Percentiles rank a stretch among this genome's conserved stretches.
These are phyloP conservation scores for Spencermartinsiella europaea DNA, from an alignment of 805 yeast genomes.

Conservation along the genomic window DNA sequence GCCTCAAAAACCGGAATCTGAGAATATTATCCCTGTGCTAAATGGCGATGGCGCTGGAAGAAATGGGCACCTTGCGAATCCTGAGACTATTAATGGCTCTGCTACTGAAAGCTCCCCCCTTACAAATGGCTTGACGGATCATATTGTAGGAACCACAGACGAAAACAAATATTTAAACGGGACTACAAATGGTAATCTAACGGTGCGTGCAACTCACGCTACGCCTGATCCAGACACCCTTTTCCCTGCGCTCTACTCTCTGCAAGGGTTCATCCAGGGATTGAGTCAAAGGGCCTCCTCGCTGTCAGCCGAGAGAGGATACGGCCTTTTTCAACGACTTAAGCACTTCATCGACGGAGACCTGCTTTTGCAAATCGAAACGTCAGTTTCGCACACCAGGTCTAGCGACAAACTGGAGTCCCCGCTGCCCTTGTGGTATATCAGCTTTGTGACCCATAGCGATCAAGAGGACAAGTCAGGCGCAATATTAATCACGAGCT, in stretches of 20 bases:
- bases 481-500: conserved; percentile 18
- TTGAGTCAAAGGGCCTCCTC: conserved; percentile 13
- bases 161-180: no score
- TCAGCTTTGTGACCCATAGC: conserved; percentile 11
- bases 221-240: conserved; percentile 4
- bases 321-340: neutral
- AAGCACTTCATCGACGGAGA: conserved; percentile 9
- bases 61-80: neutral
- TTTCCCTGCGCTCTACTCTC: conserved; percentile 22
- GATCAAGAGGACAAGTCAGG: conserved; percentile 19
- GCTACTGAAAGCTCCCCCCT: neutral
- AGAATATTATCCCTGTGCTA: neutral
- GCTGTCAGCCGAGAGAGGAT: neutral
- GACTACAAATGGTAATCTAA: neutral
- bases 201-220: neutral
- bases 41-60: neutral
- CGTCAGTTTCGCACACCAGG: conserved; percentile 3
- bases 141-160: neutral
- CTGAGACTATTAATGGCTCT: neutral
- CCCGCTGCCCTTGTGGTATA: conserved; percentile 12
- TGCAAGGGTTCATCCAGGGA: conserved; percentile 34
- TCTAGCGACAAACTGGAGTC: neutral
- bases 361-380: conserved; percentile 12
- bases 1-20: neutral
- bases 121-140: no score